Base-by-base conservation (phyloP, 75 land plant species). In the Picea sitchensis region DNA sequence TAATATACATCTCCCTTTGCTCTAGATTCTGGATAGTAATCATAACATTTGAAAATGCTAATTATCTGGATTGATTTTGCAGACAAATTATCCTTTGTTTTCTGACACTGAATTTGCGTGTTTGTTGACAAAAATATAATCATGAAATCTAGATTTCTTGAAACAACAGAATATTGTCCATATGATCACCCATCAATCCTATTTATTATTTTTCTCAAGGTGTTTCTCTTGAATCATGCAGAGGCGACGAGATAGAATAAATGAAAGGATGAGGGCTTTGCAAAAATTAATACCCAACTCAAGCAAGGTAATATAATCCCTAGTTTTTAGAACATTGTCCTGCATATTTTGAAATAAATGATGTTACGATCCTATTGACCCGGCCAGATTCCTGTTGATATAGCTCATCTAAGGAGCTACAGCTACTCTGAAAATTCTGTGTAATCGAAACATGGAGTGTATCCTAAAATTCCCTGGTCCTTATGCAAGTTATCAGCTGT, bases 231-330 rank as follows among this genome's bases (percentile, higher is more conserved):
- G 51, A 17, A n/a, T 41, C 61, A 63, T 63, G 41, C 84, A 88
- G 90, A 88, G 83, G 78, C 84, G 90, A 61, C 80, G 90, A 64
- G 84, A 87, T 59, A 85, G 85, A 58, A 88, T 88, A 23, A 88
- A 88, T 76, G 94, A 89, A 84, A 89, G 87, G 82, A 87, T 91
- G 89, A 89, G 76, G 77, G 89, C 90, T 58, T 76, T 91, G 78
- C 90, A 86, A 65, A 88, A 85, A 68, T 80, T 90, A 5, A 87
- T 90, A 34, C 91, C 91, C 15, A 87, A 90, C 76, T 87, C 90
- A 2, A 90, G 84, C 85, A 90, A 90, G 91, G 91, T 84, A 75
- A 9, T 6, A 14, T 31, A 54, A 26, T 68, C 4, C n/a, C 18
- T 71, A 20, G 3, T 80, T 9, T 30, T 5, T 38, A 5, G 15